Conservation (phyloP, 2,329 filamentous ascomycete species). For the Ophioceras dolichostomum region DNA sequence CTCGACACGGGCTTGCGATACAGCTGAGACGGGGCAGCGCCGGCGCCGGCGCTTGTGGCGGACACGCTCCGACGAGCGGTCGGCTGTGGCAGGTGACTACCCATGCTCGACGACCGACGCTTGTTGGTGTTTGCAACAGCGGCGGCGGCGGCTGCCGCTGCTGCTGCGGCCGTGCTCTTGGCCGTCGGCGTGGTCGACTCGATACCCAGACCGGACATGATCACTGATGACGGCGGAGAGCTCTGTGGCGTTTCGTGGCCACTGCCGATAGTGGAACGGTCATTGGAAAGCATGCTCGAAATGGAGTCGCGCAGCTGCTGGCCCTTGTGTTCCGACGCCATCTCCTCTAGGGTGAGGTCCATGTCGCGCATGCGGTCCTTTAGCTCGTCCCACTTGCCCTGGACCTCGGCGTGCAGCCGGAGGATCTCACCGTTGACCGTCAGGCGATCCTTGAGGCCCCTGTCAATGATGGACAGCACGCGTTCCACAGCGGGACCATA, state of each 20-base stretch:
- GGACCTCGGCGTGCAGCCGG: slow-evolving; percentile 73
- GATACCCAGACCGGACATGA: slow-evolving; percentile 43
- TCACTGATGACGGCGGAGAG: slow-evolving; percentile 49
- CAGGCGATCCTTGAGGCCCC: slow-evolving; percentile 86
- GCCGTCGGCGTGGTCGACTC: slow-evolving; percentile 30
- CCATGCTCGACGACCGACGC: slow-evolving; percentile 33
- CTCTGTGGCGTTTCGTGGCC: slow-evolving; percentile 59
- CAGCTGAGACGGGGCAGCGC: slow-evolving; percentile 24
- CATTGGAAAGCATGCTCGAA: slow-evolving; percentile 80
- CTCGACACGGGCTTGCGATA: slow-evolving; percentile 29
- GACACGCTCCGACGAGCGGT: slow-evolving; percentile 32
- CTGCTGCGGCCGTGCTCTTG: slow-evolving; percentile 11
- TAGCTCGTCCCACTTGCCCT: slow-evolving; percentile 66
- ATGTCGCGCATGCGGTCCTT: slow-evolving; percentile 68
- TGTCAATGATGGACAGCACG: slow-evolving; percentile 85
- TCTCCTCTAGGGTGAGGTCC: slow-evolving; percentile 62
- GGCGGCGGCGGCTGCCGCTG: no score
- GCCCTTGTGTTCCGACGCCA: slow-evolving; percentile 47
- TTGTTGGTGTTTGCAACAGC: slow-evolving; percentile 17
- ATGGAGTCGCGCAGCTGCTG: slow-evolving; percentile 84
- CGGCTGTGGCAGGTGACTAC: slow-evolving; percentile 32
- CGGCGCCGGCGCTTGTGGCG: slow-evolving; percentile 10
- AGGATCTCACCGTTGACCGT: slow-evolving; percentile 95
- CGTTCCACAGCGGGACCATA: slow-evolving; percentile 89
- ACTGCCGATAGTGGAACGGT: slow-evolving; percentile 59